phyloP scores from a whole-genome alignment of 1,284 basidiomycete species.

The Exobasidium rhododendri region DNA sequence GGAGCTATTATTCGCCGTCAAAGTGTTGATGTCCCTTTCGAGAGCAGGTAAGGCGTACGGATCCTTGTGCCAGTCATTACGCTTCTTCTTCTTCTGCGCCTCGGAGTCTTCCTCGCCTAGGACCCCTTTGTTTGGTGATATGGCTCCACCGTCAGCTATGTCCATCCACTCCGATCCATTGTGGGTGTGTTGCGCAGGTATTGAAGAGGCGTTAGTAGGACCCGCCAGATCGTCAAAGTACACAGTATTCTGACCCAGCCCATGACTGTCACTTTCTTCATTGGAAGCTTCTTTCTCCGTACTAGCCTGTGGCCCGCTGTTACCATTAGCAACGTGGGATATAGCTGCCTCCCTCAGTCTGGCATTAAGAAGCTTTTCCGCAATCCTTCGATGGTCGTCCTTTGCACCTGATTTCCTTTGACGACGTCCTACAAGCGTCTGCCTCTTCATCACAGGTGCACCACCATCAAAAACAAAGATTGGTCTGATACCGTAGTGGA shows the following conservation, averaged over 20 bases:
- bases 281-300: background rate
- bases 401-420: slow-evolving; percentile 62
- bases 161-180: slow-evolving; percentile 21
- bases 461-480: slow-evolving; percentile 88
- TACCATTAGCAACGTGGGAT: slow-evolving; percentile 60
- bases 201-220: background rate
- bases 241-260: slow-evolving; percentile 59
- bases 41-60: slow-evolving; percentile 51
- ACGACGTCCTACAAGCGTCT: slow-evolving; percentile 57
- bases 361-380: slow-evolving; percentile 87
- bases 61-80: slow-evolving; percentile 48
- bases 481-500: slow-evolving; percentile 81
- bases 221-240: slow-evolving; percentile 35
- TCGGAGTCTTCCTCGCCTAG: background rate
- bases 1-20: slow-evolving; percentile 24
- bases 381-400: slow-evolving; percentile 50
- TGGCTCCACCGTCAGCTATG: background rate
- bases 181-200: background rate
- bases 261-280: slow-evolving; percentile 56
- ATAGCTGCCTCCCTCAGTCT: slow-evolving; percentile 88
- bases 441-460: slow-evolving; percentile 56
- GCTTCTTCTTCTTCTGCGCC: slow-evolving; percentile 51
- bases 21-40: slow-evolving; percentile 32
- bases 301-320: background rate
- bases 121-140: slow-evolving; percentile 57